These are phyloP conservation scores for Nakazawaea wyomingensis DNA, from an alignment of 805 yeast genomes.

Conservation along the genomic window DNA sequence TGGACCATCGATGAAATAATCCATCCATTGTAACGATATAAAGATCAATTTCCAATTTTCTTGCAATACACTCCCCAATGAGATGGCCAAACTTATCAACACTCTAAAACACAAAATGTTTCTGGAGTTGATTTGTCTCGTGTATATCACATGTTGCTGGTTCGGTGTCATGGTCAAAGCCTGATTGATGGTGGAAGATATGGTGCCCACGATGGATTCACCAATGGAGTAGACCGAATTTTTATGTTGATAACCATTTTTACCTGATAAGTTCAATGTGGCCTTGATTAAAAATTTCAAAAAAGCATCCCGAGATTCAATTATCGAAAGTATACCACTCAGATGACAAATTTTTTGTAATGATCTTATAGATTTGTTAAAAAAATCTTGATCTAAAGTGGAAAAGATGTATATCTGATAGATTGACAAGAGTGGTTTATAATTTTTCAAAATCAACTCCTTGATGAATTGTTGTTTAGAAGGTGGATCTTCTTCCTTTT, in stretches of 20 bases:
- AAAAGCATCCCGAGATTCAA: conserved; percentile 53
- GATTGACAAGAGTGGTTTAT: conserved; percentile 35
- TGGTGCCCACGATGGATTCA: conserved; percentile 47
- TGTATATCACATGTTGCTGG: conserved; percentile 20
- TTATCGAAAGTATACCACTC: conserved; percentile 65
- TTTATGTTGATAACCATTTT: conserved; percentile 23
- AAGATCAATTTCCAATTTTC: conserved; percentile 61
- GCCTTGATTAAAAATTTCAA: conserved; percentile 40
- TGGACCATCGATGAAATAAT: conserved; percentile 64
- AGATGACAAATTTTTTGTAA: conserved; percentile 80
- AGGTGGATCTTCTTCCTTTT: background rate
- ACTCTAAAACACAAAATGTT: conserved; percentile 78
- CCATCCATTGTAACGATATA: conserved; percentile 73
- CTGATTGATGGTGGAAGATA: conserved; percentile 36
- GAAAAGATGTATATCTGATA: conserved; percentile 55
- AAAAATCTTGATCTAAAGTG: conserved; percentile 64
- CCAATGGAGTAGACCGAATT: conserved; percentile 37
- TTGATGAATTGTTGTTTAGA: conserved; percentile 13
- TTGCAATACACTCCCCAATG: conserved; percentile 68
- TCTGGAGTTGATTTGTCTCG: conserved; percentile 53
- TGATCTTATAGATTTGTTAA: conserved; percentile 62
- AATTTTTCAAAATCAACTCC: conserved; percentile 29
- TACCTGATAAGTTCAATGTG: conserved; percentile 36
- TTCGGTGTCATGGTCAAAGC: conserved; percentile 20
- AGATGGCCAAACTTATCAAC: conserved; percentile 65